Base-by-base conservation (phyloP, 805 yeast species). In the Lachancea fermentati region DNA sequence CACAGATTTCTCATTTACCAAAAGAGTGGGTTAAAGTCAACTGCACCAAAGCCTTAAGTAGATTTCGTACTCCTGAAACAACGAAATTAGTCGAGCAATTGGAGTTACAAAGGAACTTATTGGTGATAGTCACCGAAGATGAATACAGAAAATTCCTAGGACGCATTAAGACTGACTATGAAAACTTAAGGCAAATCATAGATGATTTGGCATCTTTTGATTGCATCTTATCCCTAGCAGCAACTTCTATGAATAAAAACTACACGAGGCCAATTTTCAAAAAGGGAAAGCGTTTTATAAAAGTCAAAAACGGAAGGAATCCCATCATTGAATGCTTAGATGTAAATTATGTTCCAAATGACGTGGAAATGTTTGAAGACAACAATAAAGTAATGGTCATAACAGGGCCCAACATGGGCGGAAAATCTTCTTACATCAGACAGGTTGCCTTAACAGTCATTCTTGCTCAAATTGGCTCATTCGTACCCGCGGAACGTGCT, bases 391-490 rank as follows among this genome's bases (percentile, higher is more conserved):
- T 76, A 0, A 65, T 79, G 40, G 69, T 88, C 12, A 75, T 88
- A 16, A 85, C 95, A 0, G 95, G 95, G 0, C 93, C 94, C 0
- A 85, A 85, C 49, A 83, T 85, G 88, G 95, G 95, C 7, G 95
- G 95, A 3, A 85, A 85, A 56, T 80, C 88, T 5, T 78, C 87
- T 1, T 79, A 78, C 51, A 85, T 83, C 12, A 72, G 85, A 37
- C 87, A 83, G 46, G 71, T 83, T 8, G 95, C 93, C 0, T 59
- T 86, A 11, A 65, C 77, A 8, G 78, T 76, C 8, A 74, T 85
- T 6, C 73, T 85, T 81, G 77, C 83, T 1, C 95, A 85, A 57
- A 68, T 84, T 3, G 95, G 95, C 0, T 73, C 84, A 48, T 84
- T 67, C 55, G 72, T 86, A 2, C 93, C 95, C 1, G 87, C 91